Conservation (phyloP, 1,284 basidiomycete species). For the Pulveroboletus ridleyi region DNA sequence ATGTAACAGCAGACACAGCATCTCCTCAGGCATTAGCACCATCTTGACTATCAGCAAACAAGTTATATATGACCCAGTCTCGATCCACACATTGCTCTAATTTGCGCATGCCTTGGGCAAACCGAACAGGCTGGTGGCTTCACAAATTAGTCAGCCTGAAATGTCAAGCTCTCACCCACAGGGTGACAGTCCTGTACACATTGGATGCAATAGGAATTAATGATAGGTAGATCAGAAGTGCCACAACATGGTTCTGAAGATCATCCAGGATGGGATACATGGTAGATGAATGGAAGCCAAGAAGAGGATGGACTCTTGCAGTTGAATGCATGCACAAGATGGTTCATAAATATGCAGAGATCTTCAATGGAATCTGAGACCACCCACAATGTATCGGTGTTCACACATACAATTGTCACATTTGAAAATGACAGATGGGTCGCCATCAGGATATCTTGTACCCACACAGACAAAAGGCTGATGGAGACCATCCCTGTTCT, state of each 20-base stretch:
- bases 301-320: conserved; percentile 51
- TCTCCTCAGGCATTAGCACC: conserved; percentile 34
- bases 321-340: conserved; percentile 43
- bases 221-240: conserved; percentile 49
- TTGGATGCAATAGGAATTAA: conserved; percentile 65
- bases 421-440: conserved; percentile 41
- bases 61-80: conserved; percentile 67
- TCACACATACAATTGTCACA: conserved; percentile 65
- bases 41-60: conserved; percentile 61
- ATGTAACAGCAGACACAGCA: no score
- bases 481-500: conserved; percentile 68
- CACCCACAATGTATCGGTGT: conserved; percentile 61
- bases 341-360: conserved; percentile 47
- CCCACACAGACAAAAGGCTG: conserved; percentile 42
- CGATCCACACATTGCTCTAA: conserved; percentile 61
- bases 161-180: conserved; percentile 56
- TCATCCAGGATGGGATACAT: conserved; percentile 62
- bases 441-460: conserved; percentile 48
- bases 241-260: conserved; percentile 47
- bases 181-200: conserved; percentile 53
- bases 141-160: conserved; percentile 59
- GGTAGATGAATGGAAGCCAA: conserved; percentile 67
- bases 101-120: conserved; percentile 53
- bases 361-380: conserved; percentile 56
- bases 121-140: conserved; percentile 64